A percentile compares a stretch with the other conserved stretches of the same genome.
Conservation (phyloP, 139 green algal species). For the Chlorella sp. region DNA sequence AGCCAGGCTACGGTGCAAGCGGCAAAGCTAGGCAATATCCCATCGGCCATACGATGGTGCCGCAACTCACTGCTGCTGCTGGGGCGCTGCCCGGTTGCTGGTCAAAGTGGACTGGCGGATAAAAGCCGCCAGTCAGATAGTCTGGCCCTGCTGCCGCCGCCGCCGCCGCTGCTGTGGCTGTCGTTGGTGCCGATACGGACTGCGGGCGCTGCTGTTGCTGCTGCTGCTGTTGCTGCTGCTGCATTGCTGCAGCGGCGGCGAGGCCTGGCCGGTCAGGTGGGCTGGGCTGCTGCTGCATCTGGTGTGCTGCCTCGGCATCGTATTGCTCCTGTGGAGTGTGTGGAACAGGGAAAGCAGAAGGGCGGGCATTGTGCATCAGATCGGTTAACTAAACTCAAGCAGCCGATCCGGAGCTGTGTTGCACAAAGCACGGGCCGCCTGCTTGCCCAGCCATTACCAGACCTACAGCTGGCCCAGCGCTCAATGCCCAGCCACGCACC, state of each 20-base stretch:
- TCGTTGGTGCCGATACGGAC: neutral
- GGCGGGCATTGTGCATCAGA: too few species aligned
- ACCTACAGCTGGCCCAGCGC: too few species aligned
- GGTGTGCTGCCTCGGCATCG: constrained; percentile 17
- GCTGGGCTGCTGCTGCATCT: constrained; percentile 18
- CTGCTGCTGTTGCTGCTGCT: neutral
- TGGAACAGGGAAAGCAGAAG: too few species aligned
- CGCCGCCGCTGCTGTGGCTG: neutral
- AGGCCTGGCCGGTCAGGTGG: neutral
- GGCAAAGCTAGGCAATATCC: too few species aligned
- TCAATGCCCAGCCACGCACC: neutral
- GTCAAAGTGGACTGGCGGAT: neutral
- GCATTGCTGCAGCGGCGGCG: neutral
- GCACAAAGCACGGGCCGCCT: too few species aligned
- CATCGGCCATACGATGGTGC: too few species aligned
- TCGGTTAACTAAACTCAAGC: too few species aligned
- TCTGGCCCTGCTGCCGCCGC: neutral
- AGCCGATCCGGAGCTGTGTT: too few species aligned
- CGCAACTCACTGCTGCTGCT: neutral
- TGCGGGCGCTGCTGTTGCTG: neutral
- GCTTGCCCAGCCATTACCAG: too few species aligned
- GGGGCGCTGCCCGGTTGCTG: neutral
- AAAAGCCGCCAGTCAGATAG: constrained; percentile 22
- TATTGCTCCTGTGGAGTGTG: constrained; percentile 23
- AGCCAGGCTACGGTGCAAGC: too few species aligned